These are phyloP conservation scores for Colletotrichum neosansevieriae DNA, from an alignment of 2,329 filamentous ascomycete species.

Conservation along the genomic window DNA sequence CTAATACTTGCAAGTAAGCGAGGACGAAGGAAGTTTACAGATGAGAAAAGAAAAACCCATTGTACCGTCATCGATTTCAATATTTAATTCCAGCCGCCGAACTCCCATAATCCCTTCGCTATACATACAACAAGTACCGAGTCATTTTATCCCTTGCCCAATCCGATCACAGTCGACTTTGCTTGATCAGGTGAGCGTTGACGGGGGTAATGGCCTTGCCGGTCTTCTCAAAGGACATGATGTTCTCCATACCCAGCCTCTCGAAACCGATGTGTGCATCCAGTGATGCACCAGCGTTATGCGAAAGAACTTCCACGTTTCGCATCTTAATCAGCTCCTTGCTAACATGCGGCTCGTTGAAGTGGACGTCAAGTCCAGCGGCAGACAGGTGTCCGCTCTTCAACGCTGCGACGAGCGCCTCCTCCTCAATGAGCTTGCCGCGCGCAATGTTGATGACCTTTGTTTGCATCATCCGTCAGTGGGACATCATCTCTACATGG, in stretches of 20 bases:
- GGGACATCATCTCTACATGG: no score
- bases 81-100: background rate
- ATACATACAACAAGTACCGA: background rate
- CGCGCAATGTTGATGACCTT: constrained; percentile 79
- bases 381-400: constrained; percentile 73
- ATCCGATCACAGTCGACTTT: constrained; percentile 25
- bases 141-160: background rate
- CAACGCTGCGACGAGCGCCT: constrained; percentile 74
- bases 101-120: constrained; percentile 21
- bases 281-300: constrained; percentile 36
- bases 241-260: constrained; percentile 36
- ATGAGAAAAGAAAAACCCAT: no score
- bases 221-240: constrained; percentile 22
- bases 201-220: constrained; percentile 34
- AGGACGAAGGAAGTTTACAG: no score
- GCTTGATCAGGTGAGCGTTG: constrained; percentile 34
- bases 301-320: constrained; percentile 36
- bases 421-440: constrained; percentile 79
- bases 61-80: background rate
- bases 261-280: constrained; percentile 37
- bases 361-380: constrained; percentile 77
- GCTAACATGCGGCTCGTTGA: constrained; percentile 69
- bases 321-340: constrained; percentile 36
- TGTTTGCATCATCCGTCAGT: constrained; percentile 58
- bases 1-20: no score